A percentile compares a stretch with the other conserved stretches of the same genome.
phyloP scores from a whole-genome alignment of 495 filamentous ascomycete species.

The Parachaetomium inaequale region DNA sequence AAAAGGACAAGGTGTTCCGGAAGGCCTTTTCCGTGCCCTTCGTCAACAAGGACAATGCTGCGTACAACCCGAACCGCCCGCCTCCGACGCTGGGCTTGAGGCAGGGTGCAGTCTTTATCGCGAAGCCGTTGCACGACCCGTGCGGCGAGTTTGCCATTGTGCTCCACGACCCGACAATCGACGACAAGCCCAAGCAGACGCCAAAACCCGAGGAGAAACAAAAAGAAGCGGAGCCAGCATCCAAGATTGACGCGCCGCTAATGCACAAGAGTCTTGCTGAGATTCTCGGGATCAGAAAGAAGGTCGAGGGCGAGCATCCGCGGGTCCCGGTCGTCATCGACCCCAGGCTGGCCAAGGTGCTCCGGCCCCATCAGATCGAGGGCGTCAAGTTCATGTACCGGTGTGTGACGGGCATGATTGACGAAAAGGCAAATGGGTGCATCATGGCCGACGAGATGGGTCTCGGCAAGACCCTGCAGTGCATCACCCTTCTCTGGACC shows the following conservation, averaged over 20 bases:
- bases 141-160: slow-evolving; percentile 96
- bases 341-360: slow-evolving; percentile 81
- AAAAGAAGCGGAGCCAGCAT: slow-evolving; percentile 42
- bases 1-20: slow-evolving; percentile 77
- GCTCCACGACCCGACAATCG: slow-evolving; percentile 89
- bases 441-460: slow-evolving; percentile 99
- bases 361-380: slow-evolving; percentile 96
- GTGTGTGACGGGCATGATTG: slow-evolving; percentile 89
- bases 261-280: slow-evolving; percentile 94
- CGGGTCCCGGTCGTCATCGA: slow-evolving; percentile 97
- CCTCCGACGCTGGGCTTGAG: slow-evolving; percentile 85
- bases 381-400: slow-evolving; percentile 97
- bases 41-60: slow-evolving; percentile 68
- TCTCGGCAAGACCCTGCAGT: slow-evolving; percentile 83
- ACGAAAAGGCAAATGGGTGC: slow-evolving; percentile 90
- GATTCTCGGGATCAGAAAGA: slow-evolving; percentile 91
- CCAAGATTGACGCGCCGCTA: slow-evolving; percentile 71
- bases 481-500: slow-evolving; percentile 82
- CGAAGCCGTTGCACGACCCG: slow-evolving; percentile 90
- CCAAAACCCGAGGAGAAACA: slow-evolving; percentile 51
- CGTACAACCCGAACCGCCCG: slow-evolving; percentile 72
- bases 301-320: slow-evolving; percentile 72
- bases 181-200: slow-evolving; percentile 65
- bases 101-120: slow-evolving; percentile 77
- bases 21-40: slow-evolving; percentile 83